Evolutionary conservation across 257 asterid genomes (phyloP), one percentile per base, ranked within the genome.

Genomic region (Fraxinus anomala): DNA sequence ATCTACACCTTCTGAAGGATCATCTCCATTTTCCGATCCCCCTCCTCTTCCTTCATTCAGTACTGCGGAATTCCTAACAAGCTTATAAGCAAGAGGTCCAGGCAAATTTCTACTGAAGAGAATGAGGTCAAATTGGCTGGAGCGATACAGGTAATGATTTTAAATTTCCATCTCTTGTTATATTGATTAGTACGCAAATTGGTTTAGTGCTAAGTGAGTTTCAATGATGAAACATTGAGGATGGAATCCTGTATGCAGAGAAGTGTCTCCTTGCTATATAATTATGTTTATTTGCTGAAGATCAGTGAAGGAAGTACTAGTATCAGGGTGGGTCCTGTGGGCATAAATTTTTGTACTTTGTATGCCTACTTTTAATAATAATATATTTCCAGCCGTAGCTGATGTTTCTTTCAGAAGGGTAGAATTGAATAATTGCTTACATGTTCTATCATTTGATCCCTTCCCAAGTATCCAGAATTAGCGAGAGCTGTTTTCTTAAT

Each of bases 121-220:
- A 80, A 92, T 88, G 93, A 93, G 82, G 80, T 94, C 95, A 56
- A 96, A 93, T 88, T 96, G 99, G 99, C 88, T 93, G 85, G 99
- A 96, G 77, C 83, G 93, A 19, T 96, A 96, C 97, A 89, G 97
- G 99, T 93, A 84, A 78, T 84, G 4, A 80, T 72, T 24, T 31
- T 56, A 70, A 37, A 75, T 39, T 78, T 69, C 71, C 30, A 51
- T 33, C 37, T 33, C 65, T 31, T 76, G 72, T 70, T 75, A 3
- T 49, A 17, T 14, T 49, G 51, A 49, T 17, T 49, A 4, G 61
- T 49, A 49, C 17, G 61, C 17, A 49, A 49, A 49, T 17, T 49
- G 21, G 23, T 49, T 3, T 17, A 59, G 28, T 5, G 11, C 28
- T 51, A 51, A 51, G 23, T 51, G 54, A 44, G 63, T 51, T 51